phyloP scores from a whole-genome alignment of 1,139 yeast genomes.

The Suhomyces terraborum region DNA sequence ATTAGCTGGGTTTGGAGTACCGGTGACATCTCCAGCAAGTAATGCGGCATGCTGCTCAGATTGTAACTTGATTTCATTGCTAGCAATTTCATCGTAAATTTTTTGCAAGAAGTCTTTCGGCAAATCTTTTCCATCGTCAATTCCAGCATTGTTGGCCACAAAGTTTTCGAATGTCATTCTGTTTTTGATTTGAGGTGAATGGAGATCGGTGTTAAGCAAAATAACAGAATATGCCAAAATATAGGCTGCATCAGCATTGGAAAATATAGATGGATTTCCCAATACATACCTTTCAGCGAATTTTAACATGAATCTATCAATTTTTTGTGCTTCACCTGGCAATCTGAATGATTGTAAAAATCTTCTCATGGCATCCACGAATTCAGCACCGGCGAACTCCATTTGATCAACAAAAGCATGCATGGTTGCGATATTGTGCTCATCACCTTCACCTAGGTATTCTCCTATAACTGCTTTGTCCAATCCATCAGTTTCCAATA shows the following conservation, averaged over 20 bases:
- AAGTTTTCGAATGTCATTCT: constrained; percentile 90
- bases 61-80: constrained; percentile 82
- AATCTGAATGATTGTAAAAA: constrained; percentile 87
- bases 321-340: constrained; percentile 98
- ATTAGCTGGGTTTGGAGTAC: constrained; percentile 37
- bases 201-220: constrained; percentile 91
- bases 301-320: constrained; percentile 93
- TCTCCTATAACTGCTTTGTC: constrained; percentile 90
- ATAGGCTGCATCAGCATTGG: constrained; percentile 94
- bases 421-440: constrained; percentile 77
- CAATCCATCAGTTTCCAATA: constrained; percentile 75
- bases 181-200: constrained; percentile 80
- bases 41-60: constrained; percentile 95
- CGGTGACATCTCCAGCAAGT: constrained; percentile 59
- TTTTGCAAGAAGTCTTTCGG: constrained; percentile 70
- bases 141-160: constrained; percentile 83
- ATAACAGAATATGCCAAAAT: constrained; percentile 90
- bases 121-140: constrained; percentile 86
- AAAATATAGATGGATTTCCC: constrained; percentile 82
- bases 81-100: constrained; percentile 74
- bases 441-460: constrained; percentile 87
- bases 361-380: constrained; percentile 83
- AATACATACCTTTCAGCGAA: constrained; percentile 91
- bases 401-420: constrained; percentile 89
- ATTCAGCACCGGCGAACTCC: constrained; percentile 68